Evolutionary conservation across 208 protist genomes (phyloP).

Genomic region (Crithidia expoeki): DNA sequence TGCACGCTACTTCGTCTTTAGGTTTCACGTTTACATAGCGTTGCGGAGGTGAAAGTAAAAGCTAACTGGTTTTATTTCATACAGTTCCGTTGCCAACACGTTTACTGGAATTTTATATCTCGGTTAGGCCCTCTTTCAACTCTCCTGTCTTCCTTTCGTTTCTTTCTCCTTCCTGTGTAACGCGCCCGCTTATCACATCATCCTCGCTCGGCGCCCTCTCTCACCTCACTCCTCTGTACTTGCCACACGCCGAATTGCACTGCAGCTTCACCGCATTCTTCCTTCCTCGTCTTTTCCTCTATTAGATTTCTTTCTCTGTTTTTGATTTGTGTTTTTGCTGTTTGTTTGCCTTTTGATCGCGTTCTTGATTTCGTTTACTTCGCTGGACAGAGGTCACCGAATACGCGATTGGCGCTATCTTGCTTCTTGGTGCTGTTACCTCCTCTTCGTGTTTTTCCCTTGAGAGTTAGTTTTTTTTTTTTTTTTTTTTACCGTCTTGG

Average conservation of each 20-base stretch:
- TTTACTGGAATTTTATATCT: too few species aligned
- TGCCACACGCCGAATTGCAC: too few species aligned
- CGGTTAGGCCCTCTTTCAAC: too few species aligned
- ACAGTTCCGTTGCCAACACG: too few species aligned
- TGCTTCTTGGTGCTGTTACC: not conserved
- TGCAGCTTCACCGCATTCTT: not conserved
- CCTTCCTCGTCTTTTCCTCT: constrained; percentile 7
- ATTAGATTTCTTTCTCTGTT: constrained; percentile 1
- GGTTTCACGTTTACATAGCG: not conserved
- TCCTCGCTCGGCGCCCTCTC: not conserved
- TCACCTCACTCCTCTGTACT: not conserved
- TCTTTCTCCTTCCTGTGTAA: not conserved
- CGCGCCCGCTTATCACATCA: not conserved
- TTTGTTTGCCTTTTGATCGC: not conserved
- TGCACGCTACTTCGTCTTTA: not conserved
- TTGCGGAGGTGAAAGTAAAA: too few species aligned
- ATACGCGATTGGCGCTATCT: not conserved
- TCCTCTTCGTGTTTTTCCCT: not conserved
- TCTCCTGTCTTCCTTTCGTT: not conserved
- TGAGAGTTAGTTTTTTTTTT: not conserved
- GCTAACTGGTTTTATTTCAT: too few species aligned
- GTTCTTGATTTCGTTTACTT: not conserved
- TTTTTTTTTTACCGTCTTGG: constrained; percentile 8
- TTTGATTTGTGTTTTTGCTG: constrained; percentile 1
- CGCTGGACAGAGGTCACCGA: not conserved